These are phyloP conservation scores for Perilla frutescens DNA, from an alignment of 257 asterid species.

Conservation along the genomic window DNA sequence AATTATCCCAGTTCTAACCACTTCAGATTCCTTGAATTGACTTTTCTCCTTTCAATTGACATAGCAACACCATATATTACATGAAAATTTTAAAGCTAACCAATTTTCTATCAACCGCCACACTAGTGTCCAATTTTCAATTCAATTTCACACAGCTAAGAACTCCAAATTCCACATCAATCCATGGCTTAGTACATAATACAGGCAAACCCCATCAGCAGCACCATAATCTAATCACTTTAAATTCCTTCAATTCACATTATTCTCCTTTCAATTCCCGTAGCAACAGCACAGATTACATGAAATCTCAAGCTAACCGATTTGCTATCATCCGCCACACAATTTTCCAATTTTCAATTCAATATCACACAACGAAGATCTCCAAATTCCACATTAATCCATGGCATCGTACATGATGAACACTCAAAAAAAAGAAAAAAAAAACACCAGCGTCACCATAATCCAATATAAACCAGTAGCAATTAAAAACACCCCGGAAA, in stretches of 20 bases:
- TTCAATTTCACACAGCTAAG: no score
- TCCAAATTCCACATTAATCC: constrained; percentile 18
- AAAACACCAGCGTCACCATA: neutral
- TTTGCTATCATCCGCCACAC: constrained; percentile 4
- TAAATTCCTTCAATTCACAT: no score
- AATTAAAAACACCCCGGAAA: neutral
- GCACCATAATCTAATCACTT: no score
- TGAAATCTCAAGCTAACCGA: neutral
- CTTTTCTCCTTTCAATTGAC: no score
- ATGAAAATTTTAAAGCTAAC: no score
- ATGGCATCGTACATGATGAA: neutral
- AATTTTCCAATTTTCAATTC: constrained; percentile 5
- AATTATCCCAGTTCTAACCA: neutral
- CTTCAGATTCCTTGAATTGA: neutral
- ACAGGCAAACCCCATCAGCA: no score
- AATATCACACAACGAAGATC: constrained; percentile 3
- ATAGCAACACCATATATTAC: no score
- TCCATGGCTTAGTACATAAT: no score
- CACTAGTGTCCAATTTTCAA: no score
- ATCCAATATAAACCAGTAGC: neutral
- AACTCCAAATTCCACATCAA: no score
- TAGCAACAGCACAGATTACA: neutral
- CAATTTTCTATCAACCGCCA: no score
- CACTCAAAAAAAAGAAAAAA: neutral
- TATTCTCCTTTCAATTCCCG: constrained; percentile 5